These are phyloP conservation scores for Hypoxylon sp. DNA, from an alignment of 2,329 filamentous ascomycete genomes.

Conservation along the genomic window DNA sequence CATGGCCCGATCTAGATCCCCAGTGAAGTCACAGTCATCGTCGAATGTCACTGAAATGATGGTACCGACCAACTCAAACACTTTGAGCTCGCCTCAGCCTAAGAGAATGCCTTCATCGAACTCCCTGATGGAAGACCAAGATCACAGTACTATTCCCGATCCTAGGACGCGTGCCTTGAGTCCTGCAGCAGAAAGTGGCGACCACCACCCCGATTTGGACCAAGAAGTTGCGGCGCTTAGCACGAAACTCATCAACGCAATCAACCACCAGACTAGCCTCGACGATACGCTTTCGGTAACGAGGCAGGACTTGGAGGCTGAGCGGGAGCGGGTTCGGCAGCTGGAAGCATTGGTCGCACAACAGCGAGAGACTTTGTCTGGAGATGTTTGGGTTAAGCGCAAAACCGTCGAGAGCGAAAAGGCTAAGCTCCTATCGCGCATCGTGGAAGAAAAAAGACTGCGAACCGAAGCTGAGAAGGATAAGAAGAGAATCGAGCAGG, in stretches of 20 bases:
- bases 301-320: slow-evolving; percentile 82
- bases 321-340: slow-evolving; percentile 73
- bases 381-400: slow-evolving; percentile 80
- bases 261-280: slow-evolving; percentile 93
- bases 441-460: slow-evolving; percentile 74
- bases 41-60: slow-evolving; percentile 47
- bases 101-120: slow-evolving; percentile 53
- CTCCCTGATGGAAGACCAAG: slow-evolving; percentile 64
- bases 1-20: slow-evolving; percentile 54
- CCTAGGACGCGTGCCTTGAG: slow-evolving; percentile 67
- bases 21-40: slow-evolving; percentile 49
- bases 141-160: slow-evolving; percentile 77
- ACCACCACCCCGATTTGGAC: slow-evolving; percentile 67
- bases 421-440: slow-evolving; percentile 65
- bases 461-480: slow-evolving; percentile 77
- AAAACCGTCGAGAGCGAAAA: slow-evolving; percentile 81
- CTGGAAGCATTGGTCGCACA: slow-evolving; percentile 75
- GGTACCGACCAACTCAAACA: slow-evolving; percentile 45
- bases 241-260: slow-evolving; percentile 95
- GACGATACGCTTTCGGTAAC: slow-evolving; percentile 89
- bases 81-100: slow-evolving; percentile 51
- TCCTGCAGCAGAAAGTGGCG: slow-evolving; percentile 56
- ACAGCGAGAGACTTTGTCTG: slow-evolving; percentile 77
- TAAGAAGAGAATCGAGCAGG: slow-evolving; percentile 90
- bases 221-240: slow-evolving; percentile 89